Evolutionary conservation across 2,329 filamentous ascomycete genomes (phyloP).

Genomic region (Massarina eburnea): DNA sequence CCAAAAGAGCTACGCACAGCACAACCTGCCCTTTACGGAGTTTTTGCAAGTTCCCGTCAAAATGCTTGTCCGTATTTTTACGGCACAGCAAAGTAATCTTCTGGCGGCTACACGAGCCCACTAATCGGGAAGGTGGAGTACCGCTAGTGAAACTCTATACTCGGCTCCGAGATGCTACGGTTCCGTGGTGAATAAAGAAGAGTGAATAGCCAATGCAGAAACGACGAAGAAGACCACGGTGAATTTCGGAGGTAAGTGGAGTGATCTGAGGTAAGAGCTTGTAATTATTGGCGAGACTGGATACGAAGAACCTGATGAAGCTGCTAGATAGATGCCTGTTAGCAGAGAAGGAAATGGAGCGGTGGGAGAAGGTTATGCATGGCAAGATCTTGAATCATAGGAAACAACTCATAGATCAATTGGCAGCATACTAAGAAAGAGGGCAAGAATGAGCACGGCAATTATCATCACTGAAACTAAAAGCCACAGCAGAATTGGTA

Average conservation of each 20-base stretch:
- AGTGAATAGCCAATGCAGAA: constrained; percentile 53
- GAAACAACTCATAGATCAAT: constrained; percentile 58
- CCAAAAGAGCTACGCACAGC: constrained; percentile 24
- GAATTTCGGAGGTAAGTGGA: constrained; percentile 60
- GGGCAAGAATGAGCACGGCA: constrained; percentile 26
- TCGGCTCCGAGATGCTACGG: constrained; percentile 59
- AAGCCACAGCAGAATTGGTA: background rate
- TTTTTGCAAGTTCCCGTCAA: constrained; percentile 52
- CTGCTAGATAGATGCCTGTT: constrained; percentile 64
- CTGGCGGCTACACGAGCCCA: constrained; percentile 59
- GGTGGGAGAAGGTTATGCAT: constrained; percentile 45
- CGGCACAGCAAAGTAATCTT: constrained; percentile 65
- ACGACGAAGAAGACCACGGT: constrained; percentile 52
- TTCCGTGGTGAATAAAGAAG: constrained; percentile 59
- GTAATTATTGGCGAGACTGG: constrained; percentile 72
- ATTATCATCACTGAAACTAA: constrained; percentile 10
- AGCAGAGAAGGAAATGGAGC: constrained; percentile 57
- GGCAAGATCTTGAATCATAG: constrained; percentile 28
- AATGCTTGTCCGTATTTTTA: constrained; percentile 55
- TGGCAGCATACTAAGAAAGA: constrained; percentile 44
- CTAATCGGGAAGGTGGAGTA: constrained; percentile 62
- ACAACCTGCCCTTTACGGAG: constrained; percentile 34
- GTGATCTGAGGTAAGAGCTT: constrained; percentile 69
- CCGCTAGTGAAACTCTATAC: constrained; percentile 66
- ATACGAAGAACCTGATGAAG: constrained; percentile 53